Evolutionary conservation across 306 rosid genomes (phyloP).

Genomic region (Calophaca sinica): DNA sequence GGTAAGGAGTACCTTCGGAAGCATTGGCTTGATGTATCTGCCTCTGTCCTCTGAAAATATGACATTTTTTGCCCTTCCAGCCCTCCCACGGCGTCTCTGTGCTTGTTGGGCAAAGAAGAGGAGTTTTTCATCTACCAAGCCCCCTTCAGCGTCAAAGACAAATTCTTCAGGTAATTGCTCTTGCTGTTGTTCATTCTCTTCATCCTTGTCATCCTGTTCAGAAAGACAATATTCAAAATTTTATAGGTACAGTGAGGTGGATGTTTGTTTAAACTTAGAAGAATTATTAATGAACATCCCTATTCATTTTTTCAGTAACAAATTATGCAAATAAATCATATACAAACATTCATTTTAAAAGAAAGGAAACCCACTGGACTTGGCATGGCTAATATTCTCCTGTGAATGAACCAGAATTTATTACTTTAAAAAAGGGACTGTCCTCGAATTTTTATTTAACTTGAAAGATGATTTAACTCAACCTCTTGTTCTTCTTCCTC

Average conservation of each 20-base stretch:
- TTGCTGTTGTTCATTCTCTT: constrained; percentile 84
- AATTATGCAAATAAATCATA: constrained; percentile 33
- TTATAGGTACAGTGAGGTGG: constrained; percentile 18
- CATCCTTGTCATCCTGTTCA: constrained; percentile 77
- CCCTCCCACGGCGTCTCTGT: constrained; percentile 89
- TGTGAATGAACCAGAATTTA: constrained; percentile 30
- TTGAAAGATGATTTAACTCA: constrained; percentile 44
- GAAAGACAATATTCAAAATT: constrained; percentile 38
- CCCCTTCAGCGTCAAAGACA: constrained; percentile 96
- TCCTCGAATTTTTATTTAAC: constrained; percentile 33
- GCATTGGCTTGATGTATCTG: constrained; percentile 94
- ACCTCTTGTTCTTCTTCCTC: constrained; percentile 88
- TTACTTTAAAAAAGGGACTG: background rate
- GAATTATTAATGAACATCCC: constrained; percentile 6
- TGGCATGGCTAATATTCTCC: constrained; percentile 30
- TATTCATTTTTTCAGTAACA: constrained; percentile 13
- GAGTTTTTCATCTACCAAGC: constrained; percentile 96
- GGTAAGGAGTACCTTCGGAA: constrained; percentile 70
- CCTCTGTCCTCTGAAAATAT: constrained; percentile 99
- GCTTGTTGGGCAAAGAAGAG: constrained; percentile 98
- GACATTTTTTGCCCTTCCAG: constrained; percentile 98
- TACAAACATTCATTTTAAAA: constrained; percentile 39
- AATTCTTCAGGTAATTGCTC: constrained; percentile 95
- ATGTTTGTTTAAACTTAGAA: constrained; percentile 26
- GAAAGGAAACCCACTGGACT: constrained; percentile 38